Base-by-base conservation (phyloP, 805 yeast species). In the Candida tallmaniae region DNA sequence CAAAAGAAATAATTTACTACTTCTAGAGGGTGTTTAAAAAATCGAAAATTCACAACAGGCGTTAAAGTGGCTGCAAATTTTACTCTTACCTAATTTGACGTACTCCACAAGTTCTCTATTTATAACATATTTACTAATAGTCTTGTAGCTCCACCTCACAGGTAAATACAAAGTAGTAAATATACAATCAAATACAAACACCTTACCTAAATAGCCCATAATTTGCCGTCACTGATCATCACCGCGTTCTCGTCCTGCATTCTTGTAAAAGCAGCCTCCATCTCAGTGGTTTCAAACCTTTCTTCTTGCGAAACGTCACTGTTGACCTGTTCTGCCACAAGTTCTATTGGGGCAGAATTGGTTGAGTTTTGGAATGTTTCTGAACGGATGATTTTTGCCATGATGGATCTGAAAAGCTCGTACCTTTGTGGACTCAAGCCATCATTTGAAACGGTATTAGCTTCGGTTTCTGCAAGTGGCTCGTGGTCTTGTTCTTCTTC, bases 261-360 rank as follows among this genome's bases (percentile, higher is more conserved):
- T 37, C 41, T 52, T 25, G 39, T 42, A 20, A 65, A 51, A 4
- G 60, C 70, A 17, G 51, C 51, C 22, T 40, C 42, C 25, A 63
- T 46, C 40, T 66, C 72, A 12, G 35, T 43, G 4, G 39, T 39
- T 19, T 45, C 39, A 42, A 64, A 66, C 13, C 50, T 41, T 34
- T 66, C 71, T 38, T 66, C 72, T 45, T 65, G 71, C 15, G 58
- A 54, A 35, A 65, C 46, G 27, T 44, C 56, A 29, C 49, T 60
- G 43, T 66, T 66, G 30, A 65, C 45, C 15, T 55, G 52, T 18
- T 49, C 57, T 2, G 51, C 42, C 11, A 64, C 63, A 12, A 44
- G 51, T 31, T 61, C 65, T 20, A 50, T 38, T 7, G 63, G 47
- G 19, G 65, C 62, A 5, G 65, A 45, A 27, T 56, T 58, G 10